phyloP scores from a whole-genome alignment of 2,329 filamentous ascomycete genomes.

The Corynespora cassiicola region DNA sequence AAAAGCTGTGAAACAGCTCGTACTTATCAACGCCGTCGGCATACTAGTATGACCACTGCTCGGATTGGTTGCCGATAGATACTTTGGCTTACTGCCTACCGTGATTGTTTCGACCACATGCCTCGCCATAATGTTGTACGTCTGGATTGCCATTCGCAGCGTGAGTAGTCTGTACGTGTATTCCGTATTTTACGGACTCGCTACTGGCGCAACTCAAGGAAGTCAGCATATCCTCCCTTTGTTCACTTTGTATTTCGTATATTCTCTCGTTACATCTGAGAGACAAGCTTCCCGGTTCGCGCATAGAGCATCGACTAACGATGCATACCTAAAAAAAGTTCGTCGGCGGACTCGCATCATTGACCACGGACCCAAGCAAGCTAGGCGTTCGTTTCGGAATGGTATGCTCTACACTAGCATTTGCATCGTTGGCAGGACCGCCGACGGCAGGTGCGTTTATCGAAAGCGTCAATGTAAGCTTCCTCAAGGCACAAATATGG shows the following conservation, averaged over 20 bases:
- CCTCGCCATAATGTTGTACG: slow-evolving; percentile 51
- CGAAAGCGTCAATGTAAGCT: slow-evolving; percentile 40
- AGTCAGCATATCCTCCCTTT: no score
- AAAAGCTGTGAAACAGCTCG: slow-evolving; percentile 52
- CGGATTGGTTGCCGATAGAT: slow-evolving; percentile 51
- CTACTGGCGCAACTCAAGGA: slow-evolving; percentile 54
- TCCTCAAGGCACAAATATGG: slow-evolving; percentile 51
- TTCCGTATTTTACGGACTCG: slow-evolving; percentile 55
- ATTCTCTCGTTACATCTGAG: no score
- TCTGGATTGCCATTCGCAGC: slow-evolving; percentile 51
- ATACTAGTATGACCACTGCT: slow-evolving; percentile 58
- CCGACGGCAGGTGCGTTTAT: slow-evolving; percentile 44
- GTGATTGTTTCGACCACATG: slow-evolving; percentile 41
- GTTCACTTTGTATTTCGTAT: no score
- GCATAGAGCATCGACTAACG: no score
- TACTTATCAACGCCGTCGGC: slow-evolving; percentile 55
- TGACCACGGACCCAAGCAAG: slow-evolving; percentile 50
- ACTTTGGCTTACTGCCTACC: slow-evolving; percentile 50
- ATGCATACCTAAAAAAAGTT: no score
- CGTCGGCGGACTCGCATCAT: slow-evolving; percentile 49
- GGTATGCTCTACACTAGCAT: no score
- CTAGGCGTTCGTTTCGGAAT: slow-evolving; percentile 57
- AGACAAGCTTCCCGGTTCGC: no score
- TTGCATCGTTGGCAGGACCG: slow-evolving; percentile 31
- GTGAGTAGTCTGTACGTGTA: slow-evolving; percentile 50